Base-by-base conservation (phyloP, 2,329 filamentous ascomycete species). In the Teratosphaeriaceae sp. region DNA sequence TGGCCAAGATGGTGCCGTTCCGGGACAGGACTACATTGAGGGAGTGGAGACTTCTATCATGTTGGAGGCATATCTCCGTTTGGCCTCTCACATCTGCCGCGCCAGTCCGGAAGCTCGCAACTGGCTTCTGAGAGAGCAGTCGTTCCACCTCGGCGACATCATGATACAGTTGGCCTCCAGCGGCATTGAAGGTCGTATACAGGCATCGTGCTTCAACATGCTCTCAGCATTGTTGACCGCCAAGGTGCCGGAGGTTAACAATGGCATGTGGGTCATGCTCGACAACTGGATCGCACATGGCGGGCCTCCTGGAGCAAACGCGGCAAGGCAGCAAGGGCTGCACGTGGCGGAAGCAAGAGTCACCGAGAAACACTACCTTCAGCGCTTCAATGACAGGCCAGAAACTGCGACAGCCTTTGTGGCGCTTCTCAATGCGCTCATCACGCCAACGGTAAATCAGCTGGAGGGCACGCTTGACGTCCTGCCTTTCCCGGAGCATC, bases 1-100 rank as follows among this genome's bases (percentile, higher is more conserved):
- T n/a, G 65, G 65, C 29, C 66, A 67, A 43, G 52, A 58, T 34
- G 55, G 47, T 19, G 35, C 26, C 15, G 29, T 37, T 3, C 15
- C 45, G 2, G 56, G 53, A 19, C 44, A 44, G 19, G 48, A 56
- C 13, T 45, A 47, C 26, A 80, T 87, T 47, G 88, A 94, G 21
- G 90, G 96, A 60, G 86, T 88, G 3, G 94, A 98, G 63, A 94
- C 87, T 30, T 82, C 84, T n/a, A 85, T 95, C 66, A 96, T 98
- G 87, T 74, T 98, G 21, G 88, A 96, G 60, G 90, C 88, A 54
- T 97, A 97, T 61, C 73, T 98, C 40, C 81, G 90, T 22, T 75
- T 98, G 4, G 85, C 95, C 55, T 80, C 87, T 3, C 88, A 94
- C 62, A 71, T 98, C 8, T 82, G 84, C 48, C 74, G 76, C 18